A percentile compares a stretch with the other conserved stretches of the same genome.
Conservation (phyloP, 2,329 filamentous ascomycete genomes). For the Fusarium dimerum region DNA sequence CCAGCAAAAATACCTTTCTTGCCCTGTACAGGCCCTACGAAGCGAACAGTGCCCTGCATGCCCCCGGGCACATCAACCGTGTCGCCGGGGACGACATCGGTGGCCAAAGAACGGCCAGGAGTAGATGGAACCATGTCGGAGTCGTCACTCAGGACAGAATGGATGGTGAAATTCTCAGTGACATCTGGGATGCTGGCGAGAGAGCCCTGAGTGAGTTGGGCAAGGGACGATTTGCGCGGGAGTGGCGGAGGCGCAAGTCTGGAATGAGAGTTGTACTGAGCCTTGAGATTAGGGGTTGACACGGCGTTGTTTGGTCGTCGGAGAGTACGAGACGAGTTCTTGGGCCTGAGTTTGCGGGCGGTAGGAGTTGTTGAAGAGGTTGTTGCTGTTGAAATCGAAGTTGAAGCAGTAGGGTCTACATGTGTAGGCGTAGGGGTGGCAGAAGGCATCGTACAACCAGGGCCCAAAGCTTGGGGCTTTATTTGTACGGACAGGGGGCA, state of each 20-base stretch:
- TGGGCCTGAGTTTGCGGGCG: constrained; percentile 23
- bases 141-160: constrained; percentile 47
- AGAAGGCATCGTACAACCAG: constrained; percentile 29
- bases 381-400: background rate
- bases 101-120: constrained; percentile 51
- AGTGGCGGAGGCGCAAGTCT: constrained; percentile 50
- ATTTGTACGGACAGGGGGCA: constrained; percentile 10
- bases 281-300: constrained; percentile 61
- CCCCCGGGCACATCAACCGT: constrained; percentile 87
- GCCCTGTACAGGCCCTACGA: constrained; percentile 81
- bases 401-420: background rate
- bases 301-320: constrained; percentile 49
- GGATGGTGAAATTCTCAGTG: constrained; percentile 62
- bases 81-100: constrained; percentile 73
- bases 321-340: constrained; percentile 39
- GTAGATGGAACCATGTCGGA: constrained; percentile 54
- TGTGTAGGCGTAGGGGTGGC: constrained; percentile 14
- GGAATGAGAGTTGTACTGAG: constrained; percentile 51
- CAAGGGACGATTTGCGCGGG: constrained; percentile 71
- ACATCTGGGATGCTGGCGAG: constrained; percentile 68
- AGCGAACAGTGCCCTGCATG: constrained; percentile 89
- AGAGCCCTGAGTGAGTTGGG: constrained; percentile 64
- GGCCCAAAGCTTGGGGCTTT: constrained; percentile 24
- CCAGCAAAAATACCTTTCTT: constrained; percentile 92
- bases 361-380: constrained; percentile 8